Percentiles rank a stretch among this genome's conserved stretches.
Conservation (phyloP, 2,329 filamentous ascomycete species). For the Ascochyta pisi region DNA sequence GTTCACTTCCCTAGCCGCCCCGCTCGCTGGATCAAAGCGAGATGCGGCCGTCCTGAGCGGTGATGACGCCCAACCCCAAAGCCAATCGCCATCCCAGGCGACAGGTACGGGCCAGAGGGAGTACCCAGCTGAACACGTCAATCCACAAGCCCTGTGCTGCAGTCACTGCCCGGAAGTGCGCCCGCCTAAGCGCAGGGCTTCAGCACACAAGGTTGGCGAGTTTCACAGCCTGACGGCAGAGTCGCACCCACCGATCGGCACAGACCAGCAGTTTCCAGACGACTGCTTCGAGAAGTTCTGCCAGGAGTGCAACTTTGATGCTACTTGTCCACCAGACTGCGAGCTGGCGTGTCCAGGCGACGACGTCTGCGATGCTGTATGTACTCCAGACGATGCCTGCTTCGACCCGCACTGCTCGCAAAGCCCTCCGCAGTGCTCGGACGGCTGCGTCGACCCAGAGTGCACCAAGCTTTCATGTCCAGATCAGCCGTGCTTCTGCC, state of each 20-base stretch:
- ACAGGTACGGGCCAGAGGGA: slow-evolving; percentile 22
- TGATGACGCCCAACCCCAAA: slow-evolving; percentile 22
- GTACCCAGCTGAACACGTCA: slow-evolving; percentile 36
- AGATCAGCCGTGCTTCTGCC: slow-evolving; percentile 43
- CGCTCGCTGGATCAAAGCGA: slow-evolving; percentile 45
- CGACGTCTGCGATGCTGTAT: slow-evolving; percentile 39
- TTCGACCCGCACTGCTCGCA: slow-evolving; percentile 47
- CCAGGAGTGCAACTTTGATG: slow-evolving; percentile 44
- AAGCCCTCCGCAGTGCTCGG: slow-evolving; percentile 35
- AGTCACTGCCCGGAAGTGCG: slow-evolving; percentile 38
- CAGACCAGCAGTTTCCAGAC: slow-evolving; percentile 43
- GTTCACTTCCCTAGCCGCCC: slow-evolving; percentile 30
- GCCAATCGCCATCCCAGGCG: slow-evolving; percentile 20
- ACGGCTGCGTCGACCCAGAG: slow-evolving; percentile 44
- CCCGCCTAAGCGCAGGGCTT: slow-evolving; percentile 44
- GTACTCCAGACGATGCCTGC: slow-evolving; percentile 41
- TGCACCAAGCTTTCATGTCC: slow-evolving; percentile 44
- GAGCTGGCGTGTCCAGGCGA: slow-evolving; percentile 38
- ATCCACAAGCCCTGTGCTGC: slow-evolving; percentile 38
- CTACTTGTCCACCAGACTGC: slow-evolving; percentile 33
- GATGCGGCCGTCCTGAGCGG: slow-evolving; percentile 31
- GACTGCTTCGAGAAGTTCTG: slow-evolving; percentile 46
- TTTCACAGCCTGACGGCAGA: slow-evolving; percentile 35
- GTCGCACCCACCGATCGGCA: slow-evolving; percentile 22
- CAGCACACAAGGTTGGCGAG: slow-evolving; percentile 38